A percentile compares a stretch with the other conserved stretches of the same genome.
Conservation (phyloP, 163 green algal species). For the Smithsoniella earleae region DNA sequence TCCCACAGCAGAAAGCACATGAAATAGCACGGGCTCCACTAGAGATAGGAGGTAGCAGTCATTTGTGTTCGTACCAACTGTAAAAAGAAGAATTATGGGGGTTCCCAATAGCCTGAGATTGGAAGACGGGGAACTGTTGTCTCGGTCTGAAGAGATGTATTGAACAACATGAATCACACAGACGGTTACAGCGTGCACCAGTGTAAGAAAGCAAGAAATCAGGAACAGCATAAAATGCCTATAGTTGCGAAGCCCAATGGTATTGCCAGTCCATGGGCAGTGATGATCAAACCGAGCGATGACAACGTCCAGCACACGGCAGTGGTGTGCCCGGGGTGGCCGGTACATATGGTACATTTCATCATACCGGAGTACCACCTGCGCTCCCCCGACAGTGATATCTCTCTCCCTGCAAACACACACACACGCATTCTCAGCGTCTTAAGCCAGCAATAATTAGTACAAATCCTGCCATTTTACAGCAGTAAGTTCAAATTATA, state of each 20-base stretch:
- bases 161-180: slow-evolving; percentile 15
- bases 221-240: slow-evolving; percentile 93
- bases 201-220: background rate
- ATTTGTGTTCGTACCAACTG: no score
- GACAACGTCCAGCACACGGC: slow-evolving; percentile 94
- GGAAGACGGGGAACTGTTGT: no score
- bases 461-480: no score
- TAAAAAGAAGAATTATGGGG: no score
- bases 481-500: no score
- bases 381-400: slow-evolving; percentile 44
- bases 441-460: no score
- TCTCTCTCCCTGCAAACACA: background rate
- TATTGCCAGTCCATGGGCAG: slow-evolving; percentile 96
- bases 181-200: background rate
- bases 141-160: no score
- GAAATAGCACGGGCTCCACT: no score
- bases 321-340: slow-evolving; percentile 90
- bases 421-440: no score
- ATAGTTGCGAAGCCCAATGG: slow-evolving; percentile 96
- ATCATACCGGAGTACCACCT: slow-evolving; percentile 69
- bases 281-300: slow-evolving; percentile 98
- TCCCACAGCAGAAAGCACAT: no score
- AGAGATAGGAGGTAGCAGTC: no score
- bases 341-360: slow-evolving; percentile 93
- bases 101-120: no score